Evolutionary conservation across 2,329 filamentous ascomycete genomes (phyloP), one percentile per base, ranked within the genome.

Genomic region (Pseudogymnoascus sp.): DNA sequence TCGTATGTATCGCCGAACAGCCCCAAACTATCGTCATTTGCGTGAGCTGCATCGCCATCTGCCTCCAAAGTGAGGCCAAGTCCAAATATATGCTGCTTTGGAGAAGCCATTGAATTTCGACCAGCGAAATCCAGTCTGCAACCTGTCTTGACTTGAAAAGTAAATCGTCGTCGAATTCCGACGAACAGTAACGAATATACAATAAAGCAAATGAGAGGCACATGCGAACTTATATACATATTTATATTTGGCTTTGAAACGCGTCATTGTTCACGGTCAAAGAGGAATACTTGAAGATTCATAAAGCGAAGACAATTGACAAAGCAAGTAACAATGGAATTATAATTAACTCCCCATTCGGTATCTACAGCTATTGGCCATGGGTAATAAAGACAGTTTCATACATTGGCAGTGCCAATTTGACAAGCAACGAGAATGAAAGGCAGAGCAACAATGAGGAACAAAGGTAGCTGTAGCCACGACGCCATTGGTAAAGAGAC

Each of bases 281-380:
- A 57, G n/a, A 57, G 16, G 28, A 57, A 34, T 34, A n/a, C 28
- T 34, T 14, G 25, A 34, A 13, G 51, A 19, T 19, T 34, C 28
- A 57, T 34, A 57, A 57, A 34, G 51, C 25, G 11, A 57, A 34
- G 51, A 21, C 28, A 34, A 57, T 34, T 34, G n/a, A 7, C 51
- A 57, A 34, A 57, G n/a, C n/a, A 57, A 31, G 48, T 57, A 57
- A 57, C 51, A 57, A 57, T 57, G 28, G 51, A 19, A 16, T 54
- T 54, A 54, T 28, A 28, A 54, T 54, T 31, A 54, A 34, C 4
- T 31, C n/a, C 1, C 25, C 51, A 34, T 57, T 57, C 51, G n/a
- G 51, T 34, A 57, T 57, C 14, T 57, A 34, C 5, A 34, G 51
- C n/a, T 34, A 57, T 57, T 57, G 51, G 51, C 25, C 34, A 34